Evolutionary conservation across 192 early-diverging fungal species (phyloP), one percentile per base, ranked within the genome.

Genomic region (Paraglomus brasilianum): DNA sequence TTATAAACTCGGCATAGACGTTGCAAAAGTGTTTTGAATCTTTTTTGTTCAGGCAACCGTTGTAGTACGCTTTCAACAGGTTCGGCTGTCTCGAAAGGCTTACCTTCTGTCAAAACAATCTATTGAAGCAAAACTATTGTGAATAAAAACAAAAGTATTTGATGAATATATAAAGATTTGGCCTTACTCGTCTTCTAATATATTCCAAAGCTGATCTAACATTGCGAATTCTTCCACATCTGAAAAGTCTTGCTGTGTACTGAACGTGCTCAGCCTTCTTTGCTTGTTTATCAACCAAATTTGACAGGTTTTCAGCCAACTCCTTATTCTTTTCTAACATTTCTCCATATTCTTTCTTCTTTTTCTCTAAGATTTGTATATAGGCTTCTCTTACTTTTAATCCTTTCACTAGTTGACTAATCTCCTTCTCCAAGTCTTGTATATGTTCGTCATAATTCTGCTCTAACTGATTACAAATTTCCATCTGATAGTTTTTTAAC

Each of bases 51-150:
- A 58, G 4, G 22, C 24, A 58, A 58, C 5, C 22, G 8, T 5
- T 58, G 24, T 58, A 58, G 40, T 30, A 58, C 8, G 8, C 40
- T 58, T 39, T 58, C 56, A 58, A 58, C 24, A 58, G 56, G 56
- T 58, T 58, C 56, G 22, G 13, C 4, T 5, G n/a, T 13, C 56
- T 22, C n/a, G 6, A 30, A 30, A 58, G 8, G 24, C 40, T 58
- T 30, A 30, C 40, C 40, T 58, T 58, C 56, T 15, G 30, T 8
- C 8, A 39, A 58, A 58, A 39, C 6, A 58, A 58, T 30, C 56
- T 58, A 58, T 58, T 58, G 38, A 8, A 58, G 56, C 30, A 58
- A 30, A 30, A 30, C 5, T 7, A 52, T 58, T 39, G 40, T 58
- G 40, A 39, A 58, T 58, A 58, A 58, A 58, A 58, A 39, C 30